Percentiles rank a stretch among this genome's conserved stretches.
These are phyloP conservation scores for Didymosphaeria variabile DNA, from an alignment of 2,329 filamentous ascomycete species.

Conservation along the genomic window DNA sequence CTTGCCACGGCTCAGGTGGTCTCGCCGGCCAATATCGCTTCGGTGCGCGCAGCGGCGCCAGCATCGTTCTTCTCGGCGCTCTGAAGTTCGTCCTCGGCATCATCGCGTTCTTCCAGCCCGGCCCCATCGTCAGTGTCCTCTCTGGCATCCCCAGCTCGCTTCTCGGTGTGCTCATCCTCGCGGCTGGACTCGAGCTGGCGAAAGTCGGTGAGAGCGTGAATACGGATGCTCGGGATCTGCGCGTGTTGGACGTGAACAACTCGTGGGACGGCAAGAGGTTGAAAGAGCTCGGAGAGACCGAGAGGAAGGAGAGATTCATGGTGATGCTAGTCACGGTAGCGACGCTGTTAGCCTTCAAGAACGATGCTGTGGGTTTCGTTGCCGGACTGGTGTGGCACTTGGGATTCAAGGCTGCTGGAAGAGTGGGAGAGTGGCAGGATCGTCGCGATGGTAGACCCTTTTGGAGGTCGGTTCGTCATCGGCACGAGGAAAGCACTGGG, in stretches of 20 bases:
- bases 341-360: constrained; percentile 83
- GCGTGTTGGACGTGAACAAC: constrained; percentile 47
- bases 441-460: constrained; percentile 27
- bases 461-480: constrained; percentile 35
- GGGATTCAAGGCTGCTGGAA: constrained; percentile 60
- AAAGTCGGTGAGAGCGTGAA: constrained; percentile 87
- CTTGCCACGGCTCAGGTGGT: constrained; percentile 92
- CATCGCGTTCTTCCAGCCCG: constrained; percentile 67
- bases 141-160: constrained; percentile 77
- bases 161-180: constrained; percentile 88
- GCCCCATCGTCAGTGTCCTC: constrained; percentile 76
- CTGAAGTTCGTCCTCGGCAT: constrained; percentile 81
- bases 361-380: constrained; percentile 86
- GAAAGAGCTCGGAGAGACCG: constrained; percentile 68
- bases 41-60: constrained; percentile 86
- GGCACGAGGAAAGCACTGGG: constrained; percentile 30
- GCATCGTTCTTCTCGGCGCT: constrained; percentile 79
- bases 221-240: constrained; percentile 70
- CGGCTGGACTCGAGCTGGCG: constrained; percentile 85
- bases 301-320: constrained; percentile 79
- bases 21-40: constrained; percentile 92
- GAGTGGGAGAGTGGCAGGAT: constrained; percentile 37
- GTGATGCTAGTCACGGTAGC: constrained; percentile 91
- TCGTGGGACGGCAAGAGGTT: constrained; percentile 54
- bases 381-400: constrained; percentile 83